These are phyloP conservation scores for Penicillium sclerotigenum DNA, from an alignment of 2,329 filamentous ascomycete genomes.

Conservation along the genomic window DNA sequence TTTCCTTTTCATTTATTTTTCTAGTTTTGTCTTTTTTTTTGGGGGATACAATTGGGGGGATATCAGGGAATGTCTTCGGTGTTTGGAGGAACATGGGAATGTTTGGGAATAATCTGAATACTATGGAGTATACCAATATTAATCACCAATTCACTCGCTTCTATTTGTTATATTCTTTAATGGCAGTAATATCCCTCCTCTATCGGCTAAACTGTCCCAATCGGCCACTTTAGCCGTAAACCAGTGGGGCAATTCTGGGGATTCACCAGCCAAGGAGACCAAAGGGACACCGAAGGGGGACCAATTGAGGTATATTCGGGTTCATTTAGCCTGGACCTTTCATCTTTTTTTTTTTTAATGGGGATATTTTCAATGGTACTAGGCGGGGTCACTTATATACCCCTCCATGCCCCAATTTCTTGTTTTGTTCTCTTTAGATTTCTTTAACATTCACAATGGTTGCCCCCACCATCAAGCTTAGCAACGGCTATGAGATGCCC, in stretches of 20 bases:
- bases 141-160: not conserved
- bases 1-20: slow-evolving; percentile 1
- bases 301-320: not conserved
- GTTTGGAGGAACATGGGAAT: not conserved
- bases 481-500: slow-evolving; percentile 38
- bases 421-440: not conserved
- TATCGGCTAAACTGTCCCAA: not conserved
- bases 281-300: not conserved
- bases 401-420: not conserved
- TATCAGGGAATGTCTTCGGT: not conserved
- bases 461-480: slow-evolving; percentile 28
- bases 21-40: slow-evolving; percentile 1
- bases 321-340: slow-evolving; percentile 8
- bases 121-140: not conserved
- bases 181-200: not conserved
- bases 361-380: not conserved
- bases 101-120: not conserved
- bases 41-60: not conserved
- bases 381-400: slow-evolving; percentile 1
- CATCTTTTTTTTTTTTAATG: no score
- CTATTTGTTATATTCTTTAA: not conserved
- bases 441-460: slow-evolving; percentile 17
- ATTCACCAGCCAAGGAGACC: not conserved
- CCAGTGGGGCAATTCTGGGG: slow-evolving; percentile 5
- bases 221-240: slow-evolving; percentile 12